These are phyloP conservation scores for Orbilia brochopaga DNA, from an alignment of 2,329 filamentous ascomycete species.

Conservation along the genomic window DNA sequence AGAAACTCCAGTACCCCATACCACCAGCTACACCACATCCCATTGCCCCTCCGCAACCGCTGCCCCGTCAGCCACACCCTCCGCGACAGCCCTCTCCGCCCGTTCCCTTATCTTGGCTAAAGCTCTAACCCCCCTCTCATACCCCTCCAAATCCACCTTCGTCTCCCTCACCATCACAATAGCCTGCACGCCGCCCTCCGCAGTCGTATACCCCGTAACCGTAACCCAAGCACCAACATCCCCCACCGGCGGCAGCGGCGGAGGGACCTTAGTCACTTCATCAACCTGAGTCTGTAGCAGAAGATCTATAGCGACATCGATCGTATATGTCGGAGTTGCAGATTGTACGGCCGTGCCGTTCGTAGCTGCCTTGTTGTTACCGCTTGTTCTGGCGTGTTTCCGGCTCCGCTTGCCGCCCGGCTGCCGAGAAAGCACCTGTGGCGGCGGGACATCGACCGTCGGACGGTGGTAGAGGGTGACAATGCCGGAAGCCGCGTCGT, in stretches of 20 bases:
- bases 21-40: constrained; percentile 6
- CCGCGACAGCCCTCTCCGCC: constrained; percentile 23
- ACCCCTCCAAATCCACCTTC: constrained; percentile 24
- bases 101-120: constrained; percentile 24
- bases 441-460: constrained; percentile 18
- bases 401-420: too few relatives aligned
- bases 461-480: constrained; percentile 32
- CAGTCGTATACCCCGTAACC: constrained; percentile 27
- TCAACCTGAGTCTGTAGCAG: neutral
- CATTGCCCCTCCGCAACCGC: constrained; percentile 22
- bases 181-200: constrained; percentile 21
- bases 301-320: constrained; percentile 19
- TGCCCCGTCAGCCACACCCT: constrained; percentile 22
- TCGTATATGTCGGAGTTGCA: too few relatives aligned
- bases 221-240: constrained; percentile 29
- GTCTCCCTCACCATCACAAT: constrained; percentile 19
- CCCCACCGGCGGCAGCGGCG: constrained; percentile 17
- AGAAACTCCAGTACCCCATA: neutral
- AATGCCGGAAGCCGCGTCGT: constrained; percentile 24
- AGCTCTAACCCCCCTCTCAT: constrained; percentile 24
- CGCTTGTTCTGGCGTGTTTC: too few relatives aligned
- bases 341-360: constrained; percentile 3
- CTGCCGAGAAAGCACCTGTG: neutral
- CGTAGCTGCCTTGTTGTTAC: neutral
- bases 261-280: neutral